These are phyloP conservation scores for Parascedosporium putredinis DNA, from an alignment of 2,329 filamentous ascomycete species.

Conservation along the genomic window DNA sequence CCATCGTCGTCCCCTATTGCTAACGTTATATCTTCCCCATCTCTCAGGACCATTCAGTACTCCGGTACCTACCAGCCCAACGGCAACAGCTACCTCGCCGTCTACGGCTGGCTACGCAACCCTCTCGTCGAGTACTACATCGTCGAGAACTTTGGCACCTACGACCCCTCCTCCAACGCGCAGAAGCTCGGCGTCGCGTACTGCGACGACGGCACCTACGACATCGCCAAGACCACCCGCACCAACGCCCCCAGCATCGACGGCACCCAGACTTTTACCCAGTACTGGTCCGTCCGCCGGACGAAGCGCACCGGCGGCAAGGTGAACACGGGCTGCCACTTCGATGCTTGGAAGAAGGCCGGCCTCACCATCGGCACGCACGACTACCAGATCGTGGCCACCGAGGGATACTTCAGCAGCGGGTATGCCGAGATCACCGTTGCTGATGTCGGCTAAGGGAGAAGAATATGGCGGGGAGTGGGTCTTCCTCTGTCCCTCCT, in stretches of 20 bases:
- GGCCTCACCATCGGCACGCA: conserved; percentile 36
- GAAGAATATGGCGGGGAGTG: too few relatives aligned
- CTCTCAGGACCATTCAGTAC: conserved; percentile 16
- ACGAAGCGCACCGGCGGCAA: conserved; percentile 38
- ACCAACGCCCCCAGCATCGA: conserved; percentile 34
- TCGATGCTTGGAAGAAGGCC: conserved; percentile 38
- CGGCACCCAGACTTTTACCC: conserved; percentile 38
- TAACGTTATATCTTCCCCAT: too few relatives aligned
- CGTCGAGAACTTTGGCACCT: conserved; percentile 26
- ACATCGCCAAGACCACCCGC: conserved; percentile 24
- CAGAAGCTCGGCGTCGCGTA: conserved; percentile 23
- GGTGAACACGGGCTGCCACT: conserved; percentile 38
- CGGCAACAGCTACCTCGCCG: conserved; percentile 24
- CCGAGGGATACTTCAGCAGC: conserved; percentile 41
- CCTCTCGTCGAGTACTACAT: conserved; percentile 28
- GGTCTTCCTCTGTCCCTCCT: too few relatives aligned
- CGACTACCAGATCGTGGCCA: conserved; percentile 46
- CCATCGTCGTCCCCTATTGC: too few relatives aligned
- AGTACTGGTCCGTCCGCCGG: conserved; percentile 42
- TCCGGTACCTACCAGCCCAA: conserved; percentile 20
- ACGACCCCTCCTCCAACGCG: conserved; percentile 24
- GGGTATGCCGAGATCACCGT: conserved; percentile 38
- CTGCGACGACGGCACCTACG: conserved; percentile 26
- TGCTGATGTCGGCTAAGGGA: conserved; percentile 5
- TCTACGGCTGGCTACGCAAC: conserved; percentile 27